These are phyloP conservation scores for Amanita brunnescens DNA, from an alignment of 768 basidiomycete genomes.

Conservation along the genomic window DNA sequence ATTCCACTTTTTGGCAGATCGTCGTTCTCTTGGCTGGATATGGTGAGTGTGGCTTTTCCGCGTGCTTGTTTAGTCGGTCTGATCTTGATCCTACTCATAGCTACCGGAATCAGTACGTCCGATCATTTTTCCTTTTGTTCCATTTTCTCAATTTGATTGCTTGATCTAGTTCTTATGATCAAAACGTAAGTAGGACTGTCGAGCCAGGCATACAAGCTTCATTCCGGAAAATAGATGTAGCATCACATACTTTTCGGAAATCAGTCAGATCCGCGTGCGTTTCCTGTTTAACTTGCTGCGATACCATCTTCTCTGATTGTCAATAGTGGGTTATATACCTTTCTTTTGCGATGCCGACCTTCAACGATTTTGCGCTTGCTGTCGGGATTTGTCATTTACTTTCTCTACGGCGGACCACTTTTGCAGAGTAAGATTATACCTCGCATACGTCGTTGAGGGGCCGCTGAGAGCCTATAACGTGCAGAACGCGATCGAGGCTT, in stretches of 20 bases:
- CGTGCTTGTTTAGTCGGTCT: not conserved
- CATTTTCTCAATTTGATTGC: not conserved
- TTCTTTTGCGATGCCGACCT: not conserved
- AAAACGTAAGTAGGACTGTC: not conserved
- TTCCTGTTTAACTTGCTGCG: not conserved
- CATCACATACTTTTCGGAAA: not conserved
- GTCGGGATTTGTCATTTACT: not conserved
- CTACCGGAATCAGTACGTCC: not conserved
- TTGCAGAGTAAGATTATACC: not conserved
- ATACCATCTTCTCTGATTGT: not conserved
- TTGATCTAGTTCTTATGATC: not conserved
- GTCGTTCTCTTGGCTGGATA: not conserved
- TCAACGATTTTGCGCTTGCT: not conserved
- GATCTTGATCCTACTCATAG: not conserved
- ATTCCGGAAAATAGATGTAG: not conserved
- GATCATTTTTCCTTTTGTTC: not conserved
- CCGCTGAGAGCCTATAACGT: not conserved
- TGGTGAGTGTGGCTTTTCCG: not conserved
- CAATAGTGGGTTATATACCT: not conserved
- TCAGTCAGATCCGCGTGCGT: not conserved
- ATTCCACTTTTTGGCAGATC: not conserved
- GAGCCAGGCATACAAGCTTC: not conserved
- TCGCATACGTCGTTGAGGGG: not conserved
- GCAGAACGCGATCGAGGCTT: constrained; percentile 15
- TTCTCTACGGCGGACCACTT: not conserved